Percentiles rank a stretch among this genome's conserved stretches.
phyloP scores from a whole-genome alignment of 345 rosid species.

The Erucastrum elatum region DNA sequence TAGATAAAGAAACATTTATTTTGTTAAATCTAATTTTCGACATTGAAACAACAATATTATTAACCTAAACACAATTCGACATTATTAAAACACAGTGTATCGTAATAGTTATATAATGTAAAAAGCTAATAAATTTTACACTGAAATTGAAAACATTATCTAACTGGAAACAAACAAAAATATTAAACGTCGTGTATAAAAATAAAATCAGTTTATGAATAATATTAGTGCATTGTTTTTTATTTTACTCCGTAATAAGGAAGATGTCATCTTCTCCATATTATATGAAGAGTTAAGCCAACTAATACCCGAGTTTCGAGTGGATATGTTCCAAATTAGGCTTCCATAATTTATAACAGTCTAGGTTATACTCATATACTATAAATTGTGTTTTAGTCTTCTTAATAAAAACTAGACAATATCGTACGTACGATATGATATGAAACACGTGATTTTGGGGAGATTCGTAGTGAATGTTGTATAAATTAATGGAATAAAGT shows the following conservation, averaged over 20 bases:
- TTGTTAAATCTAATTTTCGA: too few species aligned
- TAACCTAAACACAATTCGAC: neutral
- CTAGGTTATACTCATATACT: neutral
- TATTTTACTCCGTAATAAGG: neutral
- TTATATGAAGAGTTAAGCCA: slow-evolving; percentile 11
- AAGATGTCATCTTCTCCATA: neutral
- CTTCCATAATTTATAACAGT: neutral
- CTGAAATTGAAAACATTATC: neutral
- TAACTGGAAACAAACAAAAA: neutral
- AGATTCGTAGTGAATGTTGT: slow-evolving; percentile 3
- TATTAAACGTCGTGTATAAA: neutral
- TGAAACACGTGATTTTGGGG: slow-evolving; percentile 27
- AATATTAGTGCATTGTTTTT: neutral
- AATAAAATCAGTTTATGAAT: neutral
- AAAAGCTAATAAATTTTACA: neutral
- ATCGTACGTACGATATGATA: slow-evolving; percentile 21
- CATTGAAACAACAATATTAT: too few species aligned
- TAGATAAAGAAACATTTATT: neutral
- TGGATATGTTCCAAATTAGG: slow-evolving; percentile 16
- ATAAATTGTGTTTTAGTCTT: neutral
- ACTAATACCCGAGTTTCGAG: slow-evolving; percentile 6
- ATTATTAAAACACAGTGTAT: too few species aligned
- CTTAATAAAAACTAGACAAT: slow-evolving; percentile 20
- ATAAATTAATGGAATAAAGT: neutral
- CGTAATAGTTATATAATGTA: too few species aligned